A percentile compares a stretch with the other conserved stretches of the same genome.
phyloP scores from a whole-genome alignment of 2,329 filamentous ascomycete species.

The Verticillium klebahnii region DNA sequence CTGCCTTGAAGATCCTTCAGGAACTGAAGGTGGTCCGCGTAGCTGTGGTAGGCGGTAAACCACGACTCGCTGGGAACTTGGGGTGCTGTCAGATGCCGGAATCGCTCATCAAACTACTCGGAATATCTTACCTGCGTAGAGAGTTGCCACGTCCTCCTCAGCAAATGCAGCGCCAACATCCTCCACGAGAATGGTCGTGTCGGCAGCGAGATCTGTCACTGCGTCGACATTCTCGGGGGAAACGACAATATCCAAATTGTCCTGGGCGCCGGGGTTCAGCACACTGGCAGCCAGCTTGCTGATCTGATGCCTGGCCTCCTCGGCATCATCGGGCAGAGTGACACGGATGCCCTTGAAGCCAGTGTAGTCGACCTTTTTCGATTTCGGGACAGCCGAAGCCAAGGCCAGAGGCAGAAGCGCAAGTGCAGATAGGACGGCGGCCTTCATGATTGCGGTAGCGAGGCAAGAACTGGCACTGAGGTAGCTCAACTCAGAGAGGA shows the following conservation, averaged over 20 bases:
- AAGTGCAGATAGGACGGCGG: conserved; percentile 1
- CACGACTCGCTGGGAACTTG: conserved; percentile 32
- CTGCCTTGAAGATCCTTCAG: conserved; percentile 34
- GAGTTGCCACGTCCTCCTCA: conserved; percentile 16
- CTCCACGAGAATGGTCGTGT: conserved; percentile 14
- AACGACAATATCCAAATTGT: conserved; percentile 19
- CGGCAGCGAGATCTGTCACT: conserved; percentile 17
- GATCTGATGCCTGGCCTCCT: conserved; percentile 6
- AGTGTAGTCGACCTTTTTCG: conserved; percentile 8
- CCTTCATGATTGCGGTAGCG: conserved; percentile 3
- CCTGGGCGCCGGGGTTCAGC: conserved; percentile 17
- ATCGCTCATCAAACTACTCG: conserved; percentile 15
- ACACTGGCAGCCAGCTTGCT: conserved; percentile 5
- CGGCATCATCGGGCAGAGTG: conserved; percentile 2
- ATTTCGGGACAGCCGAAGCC: conserved; percentile 1
- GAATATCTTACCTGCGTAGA: conserved; percentile 8
- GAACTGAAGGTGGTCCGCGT: conserved; percentile 43
- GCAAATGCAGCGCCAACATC: conserved; percentile 22
- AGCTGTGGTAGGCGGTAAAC: conserved; percentile 46
- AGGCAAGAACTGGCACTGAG: not conserved
- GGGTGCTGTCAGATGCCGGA: not conserved
- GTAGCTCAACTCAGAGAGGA: too few relatives aligned
- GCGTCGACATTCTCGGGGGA: conserved; percentile 15
- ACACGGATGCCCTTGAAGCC: conserved; percentile 12
- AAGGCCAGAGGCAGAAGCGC: conserved; percentile 1